Conservation (phyloP, 768 basidiomycete genomes). For the Fistulinella prunicolor region DNA sequence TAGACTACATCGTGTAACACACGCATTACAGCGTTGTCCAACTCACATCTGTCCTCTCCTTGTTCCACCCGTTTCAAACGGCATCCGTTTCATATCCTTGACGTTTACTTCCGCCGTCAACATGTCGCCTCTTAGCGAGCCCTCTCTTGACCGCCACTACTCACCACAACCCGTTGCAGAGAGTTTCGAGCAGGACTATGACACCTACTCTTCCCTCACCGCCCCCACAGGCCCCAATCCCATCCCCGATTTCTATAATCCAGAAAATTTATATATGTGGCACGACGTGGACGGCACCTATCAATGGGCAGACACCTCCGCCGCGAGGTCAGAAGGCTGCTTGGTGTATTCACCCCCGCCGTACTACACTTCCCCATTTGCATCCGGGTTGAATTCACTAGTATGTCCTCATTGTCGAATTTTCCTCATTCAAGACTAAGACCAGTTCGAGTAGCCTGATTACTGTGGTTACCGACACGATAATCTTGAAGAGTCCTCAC, state of each 20-base stretch:
- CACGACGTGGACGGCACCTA: constrained; percentile 29
- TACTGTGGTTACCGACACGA: constrained; percentile 17
- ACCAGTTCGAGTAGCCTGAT: constrained; percentile 10
- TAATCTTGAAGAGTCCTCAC: constrained; percentile 14
- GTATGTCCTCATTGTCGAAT: constrained; percentile 13
- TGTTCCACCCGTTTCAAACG: constrained; percentile 1
- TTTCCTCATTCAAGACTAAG: constrained; percentile 5
- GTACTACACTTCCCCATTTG: constrained; percentile 12
- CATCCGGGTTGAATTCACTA: constrained; percentile 17
- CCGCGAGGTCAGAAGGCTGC: constrained; percentile 24
- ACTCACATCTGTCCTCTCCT: constrained; percentile 9
- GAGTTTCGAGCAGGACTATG: constrained; percentile 23
- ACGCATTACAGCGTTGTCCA: constrained; percentile 8
- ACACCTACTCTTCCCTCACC: constrained; percentile 17
- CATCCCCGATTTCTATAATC: constrained; percentile 22
- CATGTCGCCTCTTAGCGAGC: constrained; percentile 27
- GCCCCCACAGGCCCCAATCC: constrained; percentile 9
- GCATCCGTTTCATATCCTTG: constrained; percentile 25
- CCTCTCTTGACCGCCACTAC: constrained; percentile 17
- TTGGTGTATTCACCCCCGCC: constrained; percentile 16
- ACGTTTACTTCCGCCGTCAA: constrained; percentile 16
- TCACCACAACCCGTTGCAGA: constrained; percentile 9
- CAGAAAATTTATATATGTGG: constrained; percentile 29
- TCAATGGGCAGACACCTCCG: constrained; percentile 26
- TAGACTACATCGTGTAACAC: constrained; percentile 23